These are phyloP conservation scores for Volvox africanus DNA, from an alignment of 139 green algal species.

Conservation along the genomic window DNA sequence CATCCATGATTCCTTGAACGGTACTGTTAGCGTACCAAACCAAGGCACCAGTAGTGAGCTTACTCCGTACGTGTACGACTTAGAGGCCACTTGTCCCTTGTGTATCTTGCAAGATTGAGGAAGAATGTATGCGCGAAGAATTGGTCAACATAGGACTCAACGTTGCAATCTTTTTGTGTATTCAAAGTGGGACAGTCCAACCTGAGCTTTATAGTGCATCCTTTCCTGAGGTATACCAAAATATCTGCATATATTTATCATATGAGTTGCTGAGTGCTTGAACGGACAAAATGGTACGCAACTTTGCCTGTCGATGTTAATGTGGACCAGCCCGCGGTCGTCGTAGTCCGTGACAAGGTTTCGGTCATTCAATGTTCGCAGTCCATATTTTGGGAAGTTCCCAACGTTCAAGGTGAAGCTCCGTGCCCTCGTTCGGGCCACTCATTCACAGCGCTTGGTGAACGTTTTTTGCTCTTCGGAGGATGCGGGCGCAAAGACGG, in stretches of 20 bases:
- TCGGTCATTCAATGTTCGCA: slow-evolving; percentile 28
- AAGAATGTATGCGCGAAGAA: too few species aligned
- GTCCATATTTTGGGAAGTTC: slow-evolving; percentile 60
- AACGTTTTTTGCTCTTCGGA: slow-evolving; percentile 82
- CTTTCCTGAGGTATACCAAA: too few species aligned
- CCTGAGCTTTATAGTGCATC: too few species aligned
- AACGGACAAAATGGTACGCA: neutral
- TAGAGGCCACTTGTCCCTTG: too few species aligned
- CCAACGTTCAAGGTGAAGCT: slow-evolving; percentile 52
- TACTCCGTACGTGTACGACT: too few species aligned
- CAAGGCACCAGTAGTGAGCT: too few species aligned
- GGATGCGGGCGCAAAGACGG: slow-evolving; percentile 75
- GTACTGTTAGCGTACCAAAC: too few species aligned
- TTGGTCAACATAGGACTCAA: too few species aligned
- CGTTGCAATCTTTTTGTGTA: too few species aligned
- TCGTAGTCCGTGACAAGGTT: neutral
- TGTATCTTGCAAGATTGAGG: too few species aligned
- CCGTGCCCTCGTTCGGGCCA: slow-evolving; percentile 81
- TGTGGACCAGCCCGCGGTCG: neutral
- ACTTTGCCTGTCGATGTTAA: neutral
- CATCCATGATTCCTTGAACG: too few species aligned
- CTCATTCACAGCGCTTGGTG: slow-evolving; percentile 79
- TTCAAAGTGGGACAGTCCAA: too few species aligned
- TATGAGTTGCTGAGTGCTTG: slow-evolving; percentile 5
- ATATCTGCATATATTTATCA: neutral